Evolutionary conservation across 148 eudicot genomes (phyloP).

Genomic region (Persicaria tinctoria): DNA sequence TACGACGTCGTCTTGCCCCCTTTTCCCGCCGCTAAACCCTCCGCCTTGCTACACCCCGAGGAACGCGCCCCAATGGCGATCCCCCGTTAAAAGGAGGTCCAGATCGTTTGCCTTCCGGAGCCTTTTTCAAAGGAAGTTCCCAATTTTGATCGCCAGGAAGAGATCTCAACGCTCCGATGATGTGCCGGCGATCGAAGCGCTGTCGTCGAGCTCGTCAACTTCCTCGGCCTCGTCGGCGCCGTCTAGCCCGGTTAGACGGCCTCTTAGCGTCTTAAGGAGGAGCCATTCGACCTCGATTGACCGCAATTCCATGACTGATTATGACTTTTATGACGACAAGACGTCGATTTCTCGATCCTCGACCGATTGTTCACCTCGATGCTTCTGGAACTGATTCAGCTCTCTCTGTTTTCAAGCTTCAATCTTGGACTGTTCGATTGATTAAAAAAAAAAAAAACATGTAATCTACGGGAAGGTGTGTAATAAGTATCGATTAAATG

Average conservation of each 20-base stretch:
- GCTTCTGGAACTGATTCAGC: not conserved
- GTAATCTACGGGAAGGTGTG: too few relatives aligned
- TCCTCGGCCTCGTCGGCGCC: not conserved
- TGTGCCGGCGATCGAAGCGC: not conserved
- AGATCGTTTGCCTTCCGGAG: not conserved
- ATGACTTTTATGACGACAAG: not conserved
- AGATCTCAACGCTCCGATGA: not conserved
- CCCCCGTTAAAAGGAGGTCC: not conserved
- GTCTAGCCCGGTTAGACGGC: not conserved
- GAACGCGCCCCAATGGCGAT: not conserved
- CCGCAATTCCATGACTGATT: not conserved
- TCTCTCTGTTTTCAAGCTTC: not conserved
- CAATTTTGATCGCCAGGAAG: not conserved
- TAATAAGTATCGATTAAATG: too few relatives aligned
- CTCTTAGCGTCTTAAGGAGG: not conserved
- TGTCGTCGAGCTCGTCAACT: not conserved
- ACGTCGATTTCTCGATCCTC: not conserved
- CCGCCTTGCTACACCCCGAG: slow-evolving; percentile 8
- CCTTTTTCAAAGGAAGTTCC: not conserved
- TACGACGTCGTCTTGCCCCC: not conserved
- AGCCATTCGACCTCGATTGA: not conserved
- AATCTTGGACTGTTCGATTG: too few relatives aligned
- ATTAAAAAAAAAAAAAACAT: too few relatives aligned
- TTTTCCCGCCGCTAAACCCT: slow-evolving; percentile 13
- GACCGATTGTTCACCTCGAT: not conserved